A percentile compares a stretch with the other conserved stretches of the same genome.
Evolutionary conservation across 352 stramenopile genomes (phyloP).

Genomic region (Globisporangium abappressorium): DNA sequence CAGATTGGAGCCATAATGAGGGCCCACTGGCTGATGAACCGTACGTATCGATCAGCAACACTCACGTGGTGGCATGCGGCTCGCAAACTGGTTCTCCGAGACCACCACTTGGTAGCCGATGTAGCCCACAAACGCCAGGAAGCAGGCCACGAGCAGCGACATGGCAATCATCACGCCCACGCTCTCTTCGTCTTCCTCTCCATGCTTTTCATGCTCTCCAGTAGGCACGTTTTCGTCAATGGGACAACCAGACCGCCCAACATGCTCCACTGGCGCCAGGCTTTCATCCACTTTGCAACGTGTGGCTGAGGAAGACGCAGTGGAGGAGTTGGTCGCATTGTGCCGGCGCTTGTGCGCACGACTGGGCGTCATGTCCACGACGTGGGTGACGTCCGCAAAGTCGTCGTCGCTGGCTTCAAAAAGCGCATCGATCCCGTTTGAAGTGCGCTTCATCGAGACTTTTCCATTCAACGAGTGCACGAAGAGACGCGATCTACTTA

Average conservation of each 20-base stretch:
- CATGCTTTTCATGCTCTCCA: not conserved
- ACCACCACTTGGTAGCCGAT: slow-evolving; percentile 16
- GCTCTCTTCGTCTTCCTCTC: not conserved
- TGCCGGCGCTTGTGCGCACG: not conserved
- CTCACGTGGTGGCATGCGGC: not conserved
- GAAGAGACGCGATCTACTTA: slow-evolving; percentile 6
- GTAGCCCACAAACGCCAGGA: slow-evolving; percentile 22
- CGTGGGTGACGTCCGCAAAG: slow-evolving; percentile 1
- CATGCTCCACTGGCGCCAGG: not conserved
- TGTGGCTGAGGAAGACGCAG: no score
- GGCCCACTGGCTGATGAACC: no score
- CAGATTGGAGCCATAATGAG: no score
- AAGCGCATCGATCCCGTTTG: not conserved
- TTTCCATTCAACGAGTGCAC: not conserved
- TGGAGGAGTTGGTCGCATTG: not conserved
- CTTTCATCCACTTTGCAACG: not conserved
- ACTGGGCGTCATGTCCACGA: not conserved
- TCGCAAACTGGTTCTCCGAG: slow-evolving; percentile 1
- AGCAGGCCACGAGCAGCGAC: slow-evolving; percentile 11
- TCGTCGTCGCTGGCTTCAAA: not conserved
- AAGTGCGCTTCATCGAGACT: not conserved
- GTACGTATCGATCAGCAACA: no score
- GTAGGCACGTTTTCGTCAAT: not conserved
- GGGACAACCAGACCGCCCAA: not conserved
- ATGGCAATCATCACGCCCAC: slow-evolving; percentile 19